Evolutionary conservation across 1,139 yeast genomes (phyloP).

Genomic region (Diutina rugosa): DNA sequence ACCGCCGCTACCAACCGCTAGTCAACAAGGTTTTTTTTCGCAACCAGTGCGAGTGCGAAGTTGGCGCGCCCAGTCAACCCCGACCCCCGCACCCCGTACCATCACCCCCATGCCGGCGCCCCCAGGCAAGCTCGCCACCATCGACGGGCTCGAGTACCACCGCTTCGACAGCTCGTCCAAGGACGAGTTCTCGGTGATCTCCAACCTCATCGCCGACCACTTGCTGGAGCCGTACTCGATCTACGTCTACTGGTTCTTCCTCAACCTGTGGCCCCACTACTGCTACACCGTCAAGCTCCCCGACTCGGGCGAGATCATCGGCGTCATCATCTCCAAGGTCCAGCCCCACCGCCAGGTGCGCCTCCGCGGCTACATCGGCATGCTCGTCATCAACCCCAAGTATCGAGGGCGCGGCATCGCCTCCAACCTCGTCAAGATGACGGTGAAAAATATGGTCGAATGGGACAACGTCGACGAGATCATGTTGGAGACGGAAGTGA

Average conservation of each 20-base stretch:
- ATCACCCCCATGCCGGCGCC: not conserved
- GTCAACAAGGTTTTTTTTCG: not conserved
- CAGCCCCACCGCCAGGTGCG: constrained; percentile 66
- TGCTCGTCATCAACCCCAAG: constrained; percentile 72
- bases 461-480: constrained; percentile 67
- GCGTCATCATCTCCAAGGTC: constrained; percentile 77
- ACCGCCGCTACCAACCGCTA: not conserved
- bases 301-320: constrained; percentile 34
- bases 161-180: not conserved
- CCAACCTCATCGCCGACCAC: constrained; percentile 20
- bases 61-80: not conserved
- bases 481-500: constrained; percentile 83
- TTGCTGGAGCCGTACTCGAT: constrained; percentile 35
- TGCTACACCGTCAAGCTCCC: constrained; percentile 11
- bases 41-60: not conserved
- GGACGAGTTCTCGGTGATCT: constrained; percentile 11
- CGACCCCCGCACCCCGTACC: not conserved
- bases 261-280: constrained; percentile 34
- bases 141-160: not conserved
- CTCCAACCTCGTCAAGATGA: constrained; percentile 46
- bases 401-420: constrained; percentile 79
- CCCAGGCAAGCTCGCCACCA: not conserved
- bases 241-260: constrained; percentile 36
- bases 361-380: constrained; percentile 83
- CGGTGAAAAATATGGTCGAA: constrained; percentile 54